Conservation (phyloP, 768 basidiomycete species). For the Trametes maxima region DNA sequence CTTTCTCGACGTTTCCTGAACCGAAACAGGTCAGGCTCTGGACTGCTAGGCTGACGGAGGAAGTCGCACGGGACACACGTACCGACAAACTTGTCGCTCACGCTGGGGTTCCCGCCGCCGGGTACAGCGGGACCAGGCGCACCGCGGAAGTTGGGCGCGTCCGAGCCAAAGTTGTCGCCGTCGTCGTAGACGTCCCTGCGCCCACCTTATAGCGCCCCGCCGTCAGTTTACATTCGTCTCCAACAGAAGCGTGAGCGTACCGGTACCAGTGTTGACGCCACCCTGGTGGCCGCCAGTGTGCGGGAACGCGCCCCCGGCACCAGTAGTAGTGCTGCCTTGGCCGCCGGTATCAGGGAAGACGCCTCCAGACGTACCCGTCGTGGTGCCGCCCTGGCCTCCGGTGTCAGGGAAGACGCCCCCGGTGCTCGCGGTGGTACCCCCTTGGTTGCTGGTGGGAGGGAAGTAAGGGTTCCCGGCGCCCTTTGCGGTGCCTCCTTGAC, state of each 20-base stretch:
- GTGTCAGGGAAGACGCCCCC: background rate
- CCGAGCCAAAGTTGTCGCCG: background rate
- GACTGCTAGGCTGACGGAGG: background rate
- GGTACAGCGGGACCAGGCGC: background rate
- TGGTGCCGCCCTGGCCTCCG: background rate
- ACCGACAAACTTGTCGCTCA: conserved; percentile 11
- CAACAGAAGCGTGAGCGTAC: too few relatives aligned
- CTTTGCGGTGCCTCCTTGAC: too few relatives aligned
- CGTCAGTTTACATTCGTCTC: background rate
- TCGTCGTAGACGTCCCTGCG: background rate
- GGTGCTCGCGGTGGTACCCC: background rate
- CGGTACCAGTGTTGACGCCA: background rate
- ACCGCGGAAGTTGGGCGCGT: conserved; percentile 2
- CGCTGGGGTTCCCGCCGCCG: background rate
- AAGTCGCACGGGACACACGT: background rate
- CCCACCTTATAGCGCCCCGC: background rate
- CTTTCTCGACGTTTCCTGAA: conserved; percentile 13
- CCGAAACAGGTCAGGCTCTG: background rate
- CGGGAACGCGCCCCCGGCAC: background rate
- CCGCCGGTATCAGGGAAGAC: background rate
- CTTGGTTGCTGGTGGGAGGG: background rate
- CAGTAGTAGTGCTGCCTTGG: background rate
- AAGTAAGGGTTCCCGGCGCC: background rate
- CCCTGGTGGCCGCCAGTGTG: background rate
- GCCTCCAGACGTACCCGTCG: too few relatives aligned